Evolutionary conservation across 1,139 yeast genomes (phyloP), one percentile per base, ranked within the genome.

Genomic region (Kazachstania sp.): DNA sequence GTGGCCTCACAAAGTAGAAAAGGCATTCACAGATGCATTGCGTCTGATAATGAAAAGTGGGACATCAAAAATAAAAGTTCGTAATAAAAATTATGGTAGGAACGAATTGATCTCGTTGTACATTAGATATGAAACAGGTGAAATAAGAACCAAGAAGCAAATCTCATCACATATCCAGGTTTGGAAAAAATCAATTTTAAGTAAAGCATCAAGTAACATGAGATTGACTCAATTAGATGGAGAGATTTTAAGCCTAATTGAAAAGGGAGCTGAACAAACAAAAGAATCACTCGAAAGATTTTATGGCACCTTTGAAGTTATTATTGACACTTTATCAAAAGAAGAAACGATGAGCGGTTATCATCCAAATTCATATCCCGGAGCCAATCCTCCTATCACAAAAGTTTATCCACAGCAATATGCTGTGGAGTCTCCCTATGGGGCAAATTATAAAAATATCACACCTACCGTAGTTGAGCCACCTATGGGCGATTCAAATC

Each of bases 81-180:
- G 83, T 51, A 95, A 95, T 37, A 75, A 86, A 48, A 82, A 88
- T 9, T 86, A 95, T 61, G 98, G 98, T 20, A 74, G 98, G 51
- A 92, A 90, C 66, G 97, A 90, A 69, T 74, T 90, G 50, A 87
- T 92, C 47, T 83, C 95, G n/a, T 92, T 88, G 63, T 92, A 81
- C 63, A 87, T 92, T 49, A 71, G 74, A 52, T 79, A 81, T 52
- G 81, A 81, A 58, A 87, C 97, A 2, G 95, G 95, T 41, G 86
- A 86, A 64, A 67, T 71, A 48, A 77, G 98, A 59, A 81, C 95
- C 3, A 76, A 96, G 56, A 90, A 90, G 64, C 98, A 90, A 69
- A 95, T 90, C 8, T 83, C 95, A 3, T 81, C 90, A 47, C 97
- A 92, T 64, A 86, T 92, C 51, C 98, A 90, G 69, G 97, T 90